Base-by-base conservation (phyloP, 495 filamentous ascomycete species). In the Aspergillus conjunctus region DNA sequence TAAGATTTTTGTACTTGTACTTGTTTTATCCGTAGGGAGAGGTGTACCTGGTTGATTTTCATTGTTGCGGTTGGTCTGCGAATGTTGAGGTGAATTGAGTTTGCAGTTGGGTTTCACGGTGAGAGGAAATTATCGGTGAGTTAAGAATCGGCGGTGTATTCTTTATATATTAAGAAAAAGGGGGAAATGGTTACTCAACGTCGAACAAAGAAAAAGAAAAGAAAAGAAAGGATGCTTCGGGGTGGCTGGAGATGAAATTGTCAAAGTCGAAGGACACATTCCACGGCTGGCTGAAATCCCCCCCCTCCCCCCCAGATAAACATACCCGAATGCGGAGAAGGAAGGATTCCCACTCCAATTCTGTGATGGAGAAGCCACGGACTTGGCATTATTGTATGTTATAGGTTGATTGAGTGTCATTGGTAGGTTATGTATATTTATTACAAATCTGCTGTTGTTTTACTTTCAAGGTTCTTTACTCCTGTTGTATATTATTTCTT, bases 1-100 rank as follows among this genome's bases (percentile, higher is more conserved):
- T n/a, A 45, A 37, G 46, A 44, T 50, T 41, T 51, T 52, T 32
- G 11, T 52, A 12, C 11, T 53, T 31, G 3, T 10, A 4, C 39
- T 31, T 10, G n/a, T 5, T 10, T 37, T 54, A 41, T 15, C 17
- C 22, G 15, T 43, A 20, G 41, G 31, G 32, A 18, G 48, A 22
- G 20, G 30, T 6, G 7, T 74, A 81, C 82, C 70, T 83, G 71
- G 67, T 74, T 78, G 58, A 76, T 61, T 48, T 68, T 68, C 68
- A 75, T 77, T 39, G 15, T 50, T 51, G 60, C 15, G 33, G 33
- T 60, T 26, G 26, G 37, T 37, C 4, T 32, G 1, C 48, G 15
- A 34, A 39, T 9, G 8, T 44, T 14, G 37, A 44, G 10, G 14
- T 20, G 9, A 31, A 31, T 10, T 10, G 20, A 20, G 8, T 32